Conservation (phyloP, 768 basidiomycete species). For the Amanita molliuscula region DNA sequence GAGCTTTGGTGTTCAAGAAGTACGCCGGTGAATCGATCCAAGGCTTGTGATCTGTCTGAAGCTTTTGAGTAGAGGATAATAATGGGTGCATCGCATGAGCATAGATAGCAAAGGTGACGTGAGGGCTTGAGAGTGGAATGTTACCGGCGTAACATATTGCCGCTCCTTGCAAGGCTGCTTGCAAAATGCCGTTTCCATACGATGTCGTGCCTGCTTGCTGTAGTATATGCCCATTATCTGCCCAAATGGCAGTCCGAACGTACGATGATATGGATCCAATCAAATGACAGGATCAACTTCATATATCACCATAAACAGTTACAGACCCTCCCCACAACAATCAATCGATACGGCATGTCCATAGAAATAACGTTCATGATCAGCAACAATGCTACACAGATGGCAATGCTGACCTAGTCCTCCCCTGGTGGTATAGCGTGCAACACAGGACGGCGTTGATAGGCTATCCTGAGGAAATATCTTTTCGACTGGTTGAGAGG, state of each 20-base stretch:
- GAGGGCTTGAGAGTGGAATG: background rate
- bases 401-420: no score
- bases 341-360: background rate
- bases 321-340: background rate
- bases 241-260: no score
- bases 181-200: background rate
- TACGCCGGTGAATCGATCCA: background rate
- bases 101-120: background rate
- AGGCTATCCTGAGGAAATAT: no score
- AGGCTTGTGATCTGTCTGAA: background rate
- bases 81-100: background rate
- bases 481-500: no score
- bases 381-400: background rate
- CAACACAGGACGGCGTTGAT: no score
- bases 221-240: background rate
- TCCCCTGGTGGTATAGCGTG: no score
- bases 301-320: background rate
- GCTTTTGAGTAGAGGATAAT: background rate
- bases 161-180: background rate
- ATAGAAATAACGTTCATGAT: background rate
- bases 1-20: background rate
- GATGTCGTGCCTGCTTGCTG: background rate
- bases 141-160: background rate
- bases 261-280: background rate
- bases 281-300: background rate